These are phyloP conservation scores for Huntiella moniliformis DNA, from an alignment of 2,329 filamentous ascomycete genomes.

Conservation along the genomic window DNA sequence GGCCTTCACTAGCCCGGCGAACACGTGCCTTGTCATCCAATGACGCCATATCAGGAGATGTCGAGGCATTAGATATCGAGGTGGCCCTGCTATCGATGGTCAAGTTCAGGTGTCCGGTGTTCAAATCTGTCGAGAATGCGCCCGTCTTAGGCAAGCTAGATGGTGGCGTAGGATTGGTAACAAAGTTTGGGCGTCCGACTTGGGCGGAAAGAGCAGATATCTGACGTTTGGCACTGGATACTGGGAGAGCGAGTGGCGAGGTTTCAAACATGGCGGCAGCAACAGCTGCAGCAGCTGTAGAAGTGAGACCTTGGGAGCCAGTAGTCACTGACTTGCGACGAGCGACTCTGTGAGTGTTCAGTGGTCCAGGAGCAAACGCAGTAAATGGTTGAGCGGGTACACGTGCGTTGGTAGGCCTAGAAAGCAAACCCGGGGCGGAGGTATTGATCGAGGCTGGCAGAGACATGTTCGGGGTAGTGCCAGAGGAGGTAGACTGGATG, in stretches of 20 bases:
- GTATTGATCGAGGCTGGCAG: slow-evolving; percentile 5
- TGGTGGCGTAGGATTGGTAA: slow-evolving; percentile 31
- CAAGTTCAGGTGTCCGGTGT: neutral
- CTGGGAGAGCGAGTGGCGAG: slow-evolving; percentile 22
- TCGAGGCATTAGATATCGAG: slow-evolving; percentile 15
- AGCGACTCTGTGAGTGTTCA: slow-evolving; percentile 72
- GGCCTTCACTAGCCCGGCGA: slow-evolving; percentile 65
- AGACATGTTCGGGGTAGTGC: slow-evolving; percentile 1
- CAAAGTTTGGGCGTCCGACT: neutral
- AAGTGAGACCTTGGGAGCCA: slow-evolving; percentile 15
- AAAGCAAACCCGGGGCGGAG: slow-evolving; percentile 33
- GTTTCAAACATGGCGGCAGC: slow-evolving; percentile 29
- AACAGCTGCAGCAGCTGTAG: slow-evolving; percentile 6
- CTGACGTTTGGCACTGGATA: slow-evolving; percentile 7
- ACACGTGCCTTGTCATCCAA: slow-evolving; percentile 29
- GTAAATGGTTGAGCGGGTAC: slow-evolving; percentile 60
- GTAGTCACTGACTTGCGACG: slow-evolving; percentile 86
- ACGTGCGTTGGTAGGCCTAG: slow-evolving; percentile 47
- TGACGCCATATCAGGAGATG: slow-evolving; percentile 14
- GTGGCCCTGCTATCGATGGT: neutral
- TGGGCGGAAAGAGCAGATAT: slow-evolving; percentile 4
- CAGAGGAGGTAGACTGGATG: slow-evolving; percentile 19
- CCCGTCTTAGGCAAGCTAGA: slow-evolving; percentile 47
- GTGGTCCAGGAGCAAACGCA: slow-evolving; percentile 43
- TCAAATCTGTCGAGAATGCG: slow-evolving; percentile 26